These are phyloP conservation scores for Fusarium musae DNA, from an alignment of 2,329 filamentous ascomycete species.

Conservation along the genomic window DNA sequence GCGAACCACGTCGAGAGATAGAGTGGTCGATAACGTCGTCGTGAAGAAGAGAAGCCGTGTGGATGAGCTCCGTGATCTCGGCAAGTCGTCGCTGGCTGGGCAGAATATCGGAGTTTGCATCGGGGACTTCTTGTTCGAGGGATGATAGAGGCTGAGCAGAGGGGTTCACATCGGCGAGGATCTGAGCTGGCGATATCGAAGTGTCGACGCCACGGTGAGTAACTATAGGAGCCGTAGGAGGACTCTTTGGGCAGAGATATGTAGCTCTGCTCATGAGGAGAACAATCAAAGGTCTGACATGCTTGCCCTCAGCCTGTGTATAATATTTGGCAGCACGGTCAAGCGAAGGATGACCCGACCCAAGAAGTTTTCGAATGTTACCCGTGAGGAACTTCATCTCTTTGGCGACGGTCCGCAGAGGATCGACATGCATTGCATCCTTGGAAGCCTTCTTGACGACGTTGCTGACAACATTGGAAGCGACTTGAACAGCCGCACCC, in stretches of 20 bases:
- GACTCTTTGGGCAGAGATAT: conserved; percentile 74
- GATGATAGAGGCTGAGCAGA: conserved; percentile 59
- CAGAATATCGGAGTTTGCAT: conserved; percentile 74
- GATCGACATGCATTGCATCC: conserved; percentile 81
- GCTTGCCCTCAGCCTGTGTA: conserved; percentile 95
- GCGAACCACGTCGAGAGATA: conserved; percentile 81
- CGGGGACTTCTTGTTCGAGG: conserved; percentile 50
- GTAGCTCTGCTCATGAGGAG: conserved; percentile 97
- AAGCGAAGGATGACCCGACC: conserved; percentile 92
- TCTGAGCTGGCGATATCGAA: conserved; percentile 63
- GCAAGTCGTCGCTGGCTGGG: conserved; percentile 93
- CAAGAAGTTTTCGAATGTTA: conserved; percentile 92
- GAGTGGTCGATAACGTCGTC: conserved; percentile 99
- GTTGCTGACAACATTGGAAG: conserved; percentile 77
- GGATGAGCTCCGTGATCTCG: conserved; percentile 97
- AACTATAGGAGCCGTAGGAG: conserved; percentile 53
- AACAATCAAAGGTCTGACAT: conserved; percentile 92
- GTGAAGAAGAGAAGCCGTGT: conserved; percentile 94
- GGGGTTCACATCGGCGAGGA: conserved; percentile 86
- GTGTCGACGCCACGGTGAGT: conserved; percentile 61
- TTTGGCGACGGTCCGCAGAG: conserved; percentile 88
- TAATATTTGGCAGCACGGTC: conserved; percentile 99
- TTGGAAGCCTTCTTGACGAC: conserved; percentile 71
- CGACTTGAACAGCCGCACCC: conserved; percentile 77
- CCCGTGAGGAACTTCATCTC: conserved; percentile 96